Evolutionary conservation across 169 alveolate genomes (phyloP), one percentile per base, ranked within the genome.

Genomic region (Eimeria acervulina): DNA sequence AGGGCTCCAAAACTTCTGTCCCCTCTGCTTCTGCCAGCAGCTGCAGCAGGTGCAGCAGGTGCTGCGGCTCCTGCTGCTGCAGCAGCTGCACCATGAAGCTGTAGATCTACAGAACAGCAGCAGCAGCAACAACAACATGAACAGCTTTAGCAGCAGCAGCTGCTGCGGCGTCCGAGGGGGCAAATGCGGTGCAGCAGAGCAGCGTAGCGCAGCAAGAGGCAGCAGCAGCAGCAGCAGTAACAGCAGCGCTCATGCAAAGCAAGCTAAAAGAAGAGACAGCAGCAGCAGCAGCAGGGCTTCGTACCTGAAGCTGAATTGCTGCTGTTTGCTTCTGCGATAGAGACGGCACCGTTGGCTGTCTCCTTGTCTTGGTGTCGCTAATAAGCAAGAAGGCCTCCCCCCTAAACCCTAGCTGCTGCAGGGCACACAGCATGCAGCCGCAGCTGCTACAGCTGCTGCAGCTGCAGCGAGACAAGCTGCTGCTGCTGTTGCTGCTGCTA

Each of bases 21-120:
- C 84, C 84, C 47, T 72, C 84, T 33, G 84, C 84, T 72, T 40
- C 84, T n/a, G 84, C 84, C 1, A 72, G 47, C 17, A 19, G 84
- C 84, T 33, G 51, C 19, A 72, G 84, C 84, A 33, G 51, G 47
- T 72, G 55, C 12, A 47, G 55, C 55, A 47, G 55, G 19, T 47
- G 55, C 55, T 47, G 55, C 55, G 5, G 19, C 55, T 47, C 55
- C 55, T 47, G 84, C 84, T 72, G 84, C 42, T 7, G 84, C 84
- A 72, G 84, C 51, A 40, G 28, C 7, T 72, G 84, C 84, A 72
- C 52, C 84, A 72, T 72, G 84, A 72, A 72, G 84, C 42, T 72
- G 84, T 72, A 72, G 15, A 72, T 36, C 84, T 72, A 31, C 52
- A 31, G 28, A 31, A 31, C n/a, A 23, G n/a, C 84, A 72, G 47